Percentiles rank a stretch among this genome's conserved stretches.
Conservation (phyloP, 2,329 filamentous ascomycete genomes). For the Xylariomycetidae sp. region DNA sequence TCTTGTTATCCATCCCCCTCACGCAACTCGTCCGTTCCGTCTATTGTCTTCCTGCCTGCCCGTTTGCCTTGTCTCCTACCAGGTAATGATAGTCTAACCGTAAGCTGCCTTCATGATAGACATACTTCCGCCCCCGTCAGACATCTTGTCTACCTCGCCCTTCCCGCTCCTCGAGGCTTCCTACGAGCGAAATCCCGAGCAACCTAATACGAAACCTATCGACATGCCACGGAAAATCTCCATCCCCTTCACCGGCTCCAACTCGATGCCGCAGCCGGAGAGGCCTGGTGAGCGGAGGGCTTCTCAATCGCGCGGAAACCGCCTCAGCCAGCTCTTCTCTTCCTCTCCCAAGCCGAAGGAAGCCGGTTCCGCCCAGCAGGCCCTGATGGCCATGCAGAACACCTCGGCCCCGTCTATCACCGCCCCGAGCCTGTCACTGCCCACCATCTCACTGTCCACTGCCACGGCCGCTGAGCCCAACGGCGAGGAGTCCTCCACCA, state of each 20-base stretch:
- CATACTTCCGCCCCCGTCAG: no score
- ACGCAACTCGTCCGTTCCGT: no score
- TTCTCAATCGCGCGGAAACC: conserved; percentile 64
- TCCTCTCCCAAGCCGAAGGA: conserved; percentile 71
- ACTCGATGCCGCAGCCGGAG: conserved; percentile 42
- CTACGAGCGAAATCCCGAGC: no score
- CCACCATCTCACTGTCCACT: conserved; percentile 86
- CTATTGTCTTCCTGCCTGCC: no score
- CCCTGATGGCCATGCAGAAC: conserved; percentile 59
- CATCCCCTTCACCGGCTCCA: conserved; percentile 48
- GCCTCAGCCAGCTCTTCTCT: conserved; percentile 78
- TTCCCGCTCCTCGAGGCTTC: no score
- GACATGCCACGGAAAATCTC: conserved; percentile 55
- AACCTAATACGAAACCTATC: no score
- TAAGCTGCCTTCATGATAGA: no score
- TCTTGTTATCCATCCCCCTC: no score
- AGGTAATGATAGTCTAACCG: no score
- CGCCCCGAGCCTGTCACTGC: conserved; percentile 69
- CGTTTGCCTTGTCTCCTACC: no score
- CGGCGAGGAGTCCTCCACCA: conserved; percentile 69
- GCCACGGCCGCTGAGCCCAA: conserved; percentile 68
- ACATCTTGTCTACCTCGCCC: no score
- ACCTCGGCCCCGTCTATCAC: conserved; percentile 58
- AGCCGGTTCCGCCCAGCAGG: conserved; percentile 58
- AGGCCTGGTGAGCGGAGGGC: conserved; percentile 50